Conservation (phyloP, 148 eudicot species). For the Rhododendron griersonianum region DNA sequence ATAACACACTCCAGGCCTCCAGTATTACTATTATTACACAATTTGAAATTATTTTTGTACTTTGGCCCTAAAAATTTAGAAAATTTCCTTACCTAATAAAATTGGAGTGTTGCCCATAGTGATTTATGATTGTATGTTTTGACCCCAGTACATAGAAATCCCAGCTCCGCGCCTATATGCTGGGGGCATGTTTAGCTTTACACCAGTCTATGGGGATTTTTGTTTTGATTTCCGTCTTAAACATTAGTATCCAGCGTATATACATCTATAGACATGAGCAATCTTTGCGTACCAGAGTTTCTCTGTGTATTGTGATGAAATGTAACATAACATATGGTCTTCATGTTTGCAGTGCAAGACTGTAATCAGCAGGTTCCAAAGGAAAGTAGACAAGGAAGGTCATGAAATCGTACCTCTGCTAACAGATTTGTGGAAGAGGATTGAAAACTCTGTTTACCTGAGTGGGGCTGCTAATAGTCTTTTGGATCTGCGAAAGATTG, state of each 20-base stretch:
- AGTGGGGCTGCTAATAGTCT: constrained; percentile 46
- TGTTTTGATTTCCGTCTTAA: not conserved
- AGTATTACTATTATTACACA: not conserved
- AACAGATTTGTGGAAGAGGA: constrained; percentile 79
- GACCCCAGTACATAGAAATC: not conserved
- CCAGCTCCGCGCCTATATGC: not conserved
- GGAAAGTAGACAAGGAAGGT: constrained; percentile 85
- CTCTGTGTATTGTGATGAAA: not conserved
- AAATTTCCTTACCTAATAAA: not conserved
- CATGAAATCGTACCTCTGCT: constrained; percentile 73
- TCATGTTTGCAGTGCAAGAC: constrained; percentile 75
- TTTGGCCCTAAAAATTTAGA: not conserved
- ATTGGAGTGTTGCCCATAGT: not conserved
- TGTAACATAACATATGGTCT: not conserved
- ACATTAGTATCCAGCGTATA: not conserved
- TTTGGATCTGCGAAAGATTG: constrained; percentile 32
- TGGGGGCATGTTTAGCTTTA: not conserved
- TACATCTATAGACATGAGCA: not conserved
- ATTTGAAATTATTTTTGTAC: not conserved
- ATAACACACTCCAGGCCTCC: not conserved
- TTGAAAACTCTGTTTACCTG: constrained; percentile 35
- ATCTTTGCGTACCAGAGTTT: not conserved
- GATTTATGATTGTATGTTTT: not conserved
- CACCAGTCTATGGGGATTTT: not conserved
- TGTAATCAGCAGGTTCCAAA: constrained; percentile 66